Evolutionary conservation across 306 rosid genomes (phyloP).

Genomic region (Geum urbanum): DNA sequence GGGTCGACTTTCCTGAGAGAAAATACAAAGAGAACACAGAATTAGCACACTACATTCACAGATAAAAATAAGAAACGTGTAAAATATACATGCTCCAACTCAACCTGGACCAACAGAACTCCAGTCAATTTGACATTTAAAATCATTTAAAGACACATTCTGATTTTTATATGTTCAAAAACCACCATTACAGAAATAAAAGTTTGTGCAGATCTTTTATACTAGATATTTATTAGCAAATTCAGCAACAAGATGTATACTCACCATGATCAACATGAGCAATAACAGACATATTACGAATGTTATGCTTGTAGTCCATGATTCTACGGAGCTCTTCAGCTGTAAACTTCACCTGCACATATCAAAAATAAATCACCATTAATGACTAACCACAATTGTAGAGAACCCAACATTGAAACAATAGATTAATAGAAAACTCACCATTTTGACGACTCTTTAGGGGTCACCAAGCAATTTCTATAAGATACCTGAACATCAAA

Average conservation of each 20-base stretch:
- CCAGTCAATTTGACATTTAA: background rate
- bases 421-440: conserved; percentile 21
- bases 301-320: conserved; percentile 79
- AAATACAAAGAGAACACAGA: background rate
- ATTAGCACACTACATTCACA: background rate
- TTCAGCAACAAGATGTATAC: conserved; percentile 21
- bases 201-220: background rate
- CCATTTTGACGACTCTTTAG: conserved; percentile 50
- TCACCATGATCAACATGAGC: conserved; percentile 90
- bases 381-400: background rate
- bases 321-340: conserved; percentile 80
- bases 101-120: background rate
- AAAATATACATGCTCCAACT: background rate
- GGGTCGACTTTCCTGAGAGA: conserved; percentile 66
- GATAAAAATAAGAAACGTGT: background rate
- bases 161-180: background rate
- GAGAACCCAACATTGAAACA: no score
- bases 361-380: conserved; percentile 6
- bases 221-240: background rate
- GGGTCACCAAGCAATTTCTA: no score
- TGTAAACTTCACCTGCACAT: conserved; percentile 86
- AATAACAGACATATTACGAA: conserved; percentile 92
- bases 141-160: background rate
- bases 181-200: background rate
- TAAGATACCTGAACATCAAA: no score